Percentiles rank a stretch among this genome's conserved stretches.
Conservation (phyloP, 2,329 filamentous ascomycete genomes). For the Byssoonygena ceratinophila region DNA sequence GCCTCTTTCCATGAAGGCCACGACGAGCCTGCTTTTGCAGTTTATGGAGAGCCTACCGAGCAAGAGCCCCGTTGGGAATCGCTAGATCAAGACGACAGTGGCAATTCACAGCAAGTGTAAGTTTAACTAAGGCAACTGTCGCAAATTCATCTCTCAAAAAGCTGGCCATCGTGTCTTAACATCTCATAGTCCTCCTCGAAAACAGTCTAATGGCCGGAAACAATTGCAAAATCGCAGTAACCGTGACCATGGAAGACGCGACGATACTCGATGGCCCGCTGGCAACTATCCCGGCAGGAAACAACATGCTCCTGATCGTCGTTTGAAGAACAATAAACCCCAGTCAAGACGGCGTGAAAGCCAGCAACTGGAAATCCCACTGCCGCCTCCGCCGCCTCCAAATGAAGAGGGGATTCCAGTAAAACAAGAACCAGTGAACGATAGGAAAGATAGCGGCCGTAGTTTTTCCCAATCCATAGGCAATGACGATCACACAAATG, state of each 20-base stretch:
- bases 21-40: neutral
- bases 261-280: neutral
- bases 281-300: neutral
- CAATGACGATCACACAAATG: neutral
- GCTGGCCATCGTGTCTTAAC: neutral
- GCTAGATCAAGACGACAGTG: neutral
- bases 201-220: neutral
- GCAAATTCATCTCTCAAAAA: too few relatives aligned
- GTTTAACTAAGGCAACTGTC: neutral
- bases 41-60: neutral
- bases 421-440: neutral
- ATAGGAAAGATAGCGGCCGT: neutral
- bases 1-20: neutral
- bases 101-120: neutral
- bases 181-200: neutral
- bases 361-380: constrained; percentile 1
- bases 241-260: neutral
- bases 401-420: neutral
- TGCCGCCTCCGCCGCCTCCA: constrained; percentile 5
- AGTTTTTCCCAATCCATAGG: neutral
- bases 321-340: neutral
- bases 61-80: neutral
- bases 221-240: neutral
- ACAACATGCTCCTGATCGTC: neutral
- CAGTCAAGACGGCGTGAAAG: neutral